These are phyloP conservation scores for Erodium maritimum DNA, from an alignment of 345 rosid species.

Conservation along the genomic window DNA sequence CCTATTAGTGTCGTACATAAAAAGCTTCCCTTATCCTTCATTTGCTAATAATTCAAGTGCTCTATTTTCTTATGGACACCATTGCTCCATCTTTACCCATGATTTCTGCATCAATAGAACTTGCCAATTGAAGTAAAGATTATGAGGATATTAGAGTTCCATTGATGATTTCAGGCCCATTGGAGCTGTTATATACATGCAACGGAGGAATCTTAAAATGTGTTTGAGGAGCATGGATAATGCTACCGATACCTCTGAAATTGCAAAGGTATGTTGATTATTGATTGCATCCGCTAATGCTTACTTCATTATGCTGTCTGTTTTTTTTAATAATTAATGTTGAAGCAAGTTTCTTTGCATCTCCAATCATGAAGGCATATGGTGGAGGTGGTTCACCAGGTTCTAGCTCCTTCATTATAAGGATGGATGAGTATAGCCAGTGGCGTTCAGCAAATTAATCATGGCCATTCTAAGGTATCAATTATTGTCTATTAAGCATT, in stretches of 20 bases:
- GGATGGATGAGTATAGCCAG: constrained; percentile 76
- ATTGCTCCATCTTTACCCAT: not conserved
- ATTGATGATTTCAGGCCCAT: constrained; percentile 47
- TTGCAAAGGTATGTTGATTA: constrained; percentile 52
- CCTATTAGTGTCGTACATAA: not conserved
- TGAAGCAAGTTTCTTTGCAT: not conserved
- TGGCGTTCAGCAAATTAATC: constrained; percentile 30
- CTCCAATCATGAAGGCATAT: constrained; percentile 48
- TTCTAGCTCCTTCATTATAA: constrained; percentile 79
- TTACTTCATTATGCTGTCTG: not conserved
- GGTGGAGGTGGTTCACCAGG: constrained; percentile 69
- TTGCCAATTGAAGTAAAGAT: not conserved
- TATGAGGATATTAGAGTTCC: constrained; percentile 1
- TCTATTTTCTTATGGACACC: not conserved
- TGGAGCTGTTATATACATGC: constrained; percentile 70
- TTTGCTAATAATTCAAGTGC: not conserved
- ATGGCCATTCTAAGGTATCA: not conserved
- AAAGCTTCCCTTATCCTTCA: not conserved
- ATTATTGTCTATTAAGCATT: not conserved
- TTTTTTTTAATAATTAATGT: not conserved
- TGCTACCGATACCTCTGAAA: constrained; percentile 59
- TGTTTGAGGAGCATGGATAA: constrained; percentile 63
- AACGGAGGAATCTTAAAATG: constrained; percentile 69
- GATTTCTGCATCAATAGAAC: not conserved
- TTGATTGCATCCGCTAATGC: not conserved